These are phyloP conservation scores for Nemania sp. DNA, from an alignment of 2,329 filamentous ascomycete genomes.

Conservation along the genomic window DNA sequence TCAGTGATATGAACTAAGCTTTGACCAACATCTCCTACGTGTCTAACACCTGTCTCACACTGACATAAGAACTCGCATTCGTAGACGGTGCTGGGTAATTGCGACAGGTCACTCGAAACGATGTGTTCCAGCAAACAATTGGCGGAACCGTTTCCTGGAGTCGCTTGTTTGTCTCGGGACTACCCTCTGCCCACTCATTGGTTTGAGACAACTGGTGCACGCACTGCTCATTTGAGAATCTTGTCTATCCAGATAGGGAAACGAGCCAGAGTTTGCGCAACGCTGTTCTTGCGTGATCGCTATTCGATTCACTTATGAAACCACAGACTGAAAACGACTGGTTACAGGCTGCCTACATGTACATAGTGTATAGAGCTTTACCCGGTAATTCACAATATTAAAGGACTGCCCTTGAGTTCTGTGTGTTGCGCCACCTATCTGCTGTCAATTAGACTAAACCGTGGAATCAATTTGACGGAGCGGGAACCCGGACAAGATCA, in stretches of 20 bases:
- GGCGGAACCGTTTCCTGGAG: background rate
- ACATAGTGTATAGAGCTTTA: background rate
- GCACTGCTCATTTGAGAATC: conserved; percentile 16
- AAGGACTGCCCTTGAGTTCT: background rate
- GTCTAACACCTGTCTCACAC: background rate
- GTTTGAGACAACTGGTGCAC: conserved; percentile 19
- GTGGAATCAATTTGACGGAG: background rate
- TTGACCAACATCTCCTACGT: background rate
- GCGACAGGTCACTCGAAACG: background rate
- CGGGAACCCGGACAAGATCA: background rate
- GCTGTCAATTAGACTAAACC: background rate
- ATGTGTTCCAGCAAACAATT: background rate
- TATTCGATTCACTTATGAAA: conserved; percentile 10
- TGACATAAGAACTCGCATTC: background rate
- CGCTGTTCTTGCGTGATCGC: background rate
- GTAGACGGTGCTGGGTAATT: background rate
- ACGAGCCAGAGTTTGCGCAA: background rate
- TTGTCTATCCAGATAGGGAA: background rate
- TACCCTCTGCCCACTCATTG: background rate
- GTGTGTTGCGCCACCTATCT: conserved; percentile 10
- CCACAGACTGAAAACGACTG: background rate
- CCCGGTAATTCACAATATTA: background rate
- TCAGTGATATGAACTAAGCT: conserved; percentile 2
- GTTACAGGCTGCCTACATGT: conserved; percentile 1
- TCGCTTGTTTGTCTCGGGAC: conserved; percentile 22